Conservation (phyloP, 495 filamentous ascomycete genomes). For the Symbiotaphrina buchneri region DNA sequence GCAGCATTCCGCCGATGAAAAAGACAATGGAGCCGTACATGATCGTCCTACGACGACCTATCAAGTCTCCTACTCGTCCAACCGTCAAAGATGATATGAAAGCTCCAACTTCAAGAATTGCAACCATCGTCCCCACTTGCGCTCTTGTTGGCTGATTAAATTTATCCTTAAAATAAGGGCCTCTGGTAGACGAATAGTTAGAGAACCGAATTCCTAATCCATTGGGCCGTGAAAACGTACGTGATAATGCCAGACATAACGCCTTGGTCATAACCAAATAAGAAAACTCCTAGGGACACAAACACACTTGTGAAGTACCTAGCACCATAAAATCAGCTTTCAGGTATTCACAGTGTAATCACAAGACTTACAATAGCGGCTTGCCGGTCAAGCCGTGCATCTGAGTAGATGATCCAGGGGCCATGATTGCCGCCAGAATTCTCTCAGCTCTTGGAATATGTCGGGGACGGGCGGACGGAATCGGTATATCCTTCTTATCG, state of each 20-base stretch:
- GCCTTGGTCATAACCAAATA: conserved; percentile 97
- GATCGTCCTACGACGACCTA: conserved; percentile 78
- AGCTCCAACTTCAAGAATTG: conserved; percentile 85
- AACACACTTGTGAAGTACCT: conserved; percentile 98
- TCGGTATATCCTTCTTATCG: conserved; percentile 62
- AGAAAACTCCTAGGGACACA: conserved; percentile 89
- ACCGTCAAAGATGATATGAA: conserved; percentile 80
- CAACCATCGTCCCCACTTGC: conserved; percentile 86
- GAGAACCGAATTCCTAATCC: conserved; percentile 3
- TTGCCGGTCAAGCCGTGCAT: conserved; percentile 89
- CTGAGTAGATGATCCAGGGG: conserved; percentile 39
- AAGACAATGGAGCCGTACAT: conserved; percentile 87
- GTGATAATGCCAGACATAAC: conserved; percentile 99
- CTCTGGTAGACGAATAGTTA: conserved; percentile 23
- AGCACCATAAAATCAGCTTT: background rate
- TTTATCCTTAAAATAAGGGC: conserved; percentile 69
- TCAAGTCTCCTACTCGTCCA: conserved; percentile 73
- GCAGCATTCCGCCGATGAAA: conserved; percentile 70
- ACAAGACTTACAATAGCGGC: conserved; percentile 54
- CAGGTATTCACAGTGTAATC: conserved; percentile 13
- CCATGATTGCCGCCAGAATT: conserved; percentile 63
- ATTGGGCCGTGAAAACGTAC: conserved; percentile 25
- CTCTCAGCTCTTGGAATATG: conserved; percentile 39
- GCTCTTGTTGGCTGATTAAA: conserved; percentile 71
- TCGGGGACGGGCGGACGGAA: conserved; percentile 45